Evolutionary conservation across 805 yeast genomes (phyloP).

Genomic region (Ogataea trehaloabstinens): DNA sequence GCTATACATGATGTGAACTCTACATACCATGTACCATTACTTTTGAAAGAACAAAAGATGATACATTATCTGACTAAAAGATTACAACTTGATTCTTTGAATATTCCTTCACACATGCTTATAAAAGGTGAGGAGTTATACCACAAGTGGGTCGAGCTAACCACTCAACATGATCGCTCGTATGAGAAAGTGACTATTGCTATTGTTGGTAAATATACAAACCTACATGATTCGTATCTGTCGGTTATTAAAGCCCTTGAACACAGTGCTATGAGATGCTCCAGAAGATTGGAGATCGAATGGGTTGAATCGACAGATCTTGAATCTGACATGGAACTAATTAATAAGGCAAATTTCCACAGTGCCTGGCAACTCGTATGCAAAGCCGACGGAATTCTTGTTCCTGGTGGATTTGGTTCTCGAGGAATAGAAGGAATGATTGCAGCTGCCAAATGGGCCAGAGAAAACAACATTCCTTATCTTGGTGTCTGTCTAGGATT

Average conservation of each 20-base stretch:
- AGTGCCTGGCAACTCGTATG: conserved; percentile 94
- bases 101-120: conserved; percentile 47
- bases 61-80: conserved; percentile 69
- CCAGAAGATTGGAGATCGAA: conserved; percentile 77
- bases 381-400: conserved; percentile 93
- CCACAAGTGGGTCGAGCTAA: conserved; percentile 74
- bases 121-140: conserved; percentile 69
- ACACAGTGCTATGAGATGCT: conserved; percentile 90
- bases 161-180: conserved; percentile 77
- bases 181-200: conserved; percentile 90
- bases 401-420: conserved; percentile 97
- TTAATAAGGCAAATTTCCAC: conserved; percentile 76
- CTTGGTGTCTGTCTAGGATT: conserved; percentile 97
- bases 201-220: conserved; percentile 94
- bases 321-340: conserved; percentile 66
- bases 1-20: conserved; percentile 97
- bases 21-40: conserved; percentile 94
- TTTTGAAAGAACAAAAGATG: conserved; percentile 84
- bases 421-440: conserved; percentile 99
- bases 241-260: conserved; percentile 94
- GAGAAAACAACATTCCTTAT: conserved; percentile 91
- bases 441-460: conserved; percentile 96
- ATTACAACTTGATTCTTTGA: conserved; percentile 53
- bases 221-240: conserved; percentile 90
- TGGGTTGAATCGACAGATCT: conserved; percentile 96